A percentile compares a stretch with the other conserved stretches of the same genome.
These are phyloP conservation scores for Betula pendula DNA, from an alignment of 306 rosid species.

Conservation along the genomic window DNA sequence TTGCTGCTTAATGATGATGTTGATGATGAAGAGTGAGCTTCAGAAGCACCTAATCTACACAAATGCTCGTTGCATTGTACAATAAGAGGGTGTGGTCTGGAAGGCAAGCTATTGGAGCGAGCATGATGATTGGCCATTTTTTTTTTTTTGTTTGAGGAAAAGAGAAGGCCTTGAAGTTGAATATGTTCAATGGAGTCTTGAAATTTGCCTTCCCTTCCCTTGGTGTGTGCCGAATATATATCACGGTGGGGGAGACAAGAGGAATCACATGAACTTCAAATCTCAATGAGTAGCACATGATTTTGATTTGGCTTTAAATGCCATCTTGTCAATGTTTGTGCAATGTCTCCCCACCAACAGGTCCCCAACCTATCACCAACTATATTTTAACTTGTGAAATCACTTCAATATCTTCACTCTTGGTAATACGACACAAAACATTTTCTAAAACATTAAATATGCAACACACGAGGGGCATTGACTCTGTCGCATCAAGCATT, in stretches of 20 bases:
- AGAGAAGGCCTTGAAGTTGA: slow-evolving; percentile 11
- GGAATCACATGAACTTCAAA: slow-evolving; percentile 34
- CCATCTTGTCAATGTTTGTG: slow-evolving; percentile 32
- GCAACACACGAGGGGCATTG: background rate
- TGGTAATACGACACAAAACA: background rate
- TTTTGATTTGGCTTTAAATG: slow-evolving; percentile 38
- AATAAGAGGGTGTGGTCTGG: slow-evolving; percentile 50
- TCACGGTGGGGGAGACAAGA: slow-evolving; percentile 26
- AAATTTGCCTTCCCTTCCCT: slow-evolving; percentile 6
- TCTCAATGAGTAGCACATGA: slow-evolving; percentile 8
- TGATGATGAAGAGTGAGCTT: slow-evolving; percentile 12
- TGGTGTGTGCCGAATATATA: slow-evolving; percentile 22
- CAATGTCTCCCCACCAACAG: slow-evolving; percentile 34
- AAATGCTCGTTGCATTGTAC: slow-evolving; percentile 43
- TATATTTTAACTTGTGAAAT: background rate
- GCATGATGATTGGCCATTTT: slow-evolving; percentile 47
- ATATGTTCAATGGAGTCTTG: slow-evolving; percentile 11
- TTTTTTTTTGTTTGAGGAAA: background rate
- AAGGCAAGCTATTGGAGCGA: slow-evolving; percentile 47
- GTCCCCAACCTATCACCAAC: slow-evolving; percentile 30
- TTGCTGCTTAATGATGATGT: slow-evolving; percentile 37
- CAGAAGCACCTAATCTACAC: slow-evolving; percentile 29
- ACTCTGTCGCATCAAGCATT: background rate
- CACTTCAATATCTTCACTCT: background rate
- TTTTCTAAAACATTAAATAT: background rate